phyloP scores from a whole-genome alignment of 805 yeast species.

The Hermanozyma aechmeae region DNA sequence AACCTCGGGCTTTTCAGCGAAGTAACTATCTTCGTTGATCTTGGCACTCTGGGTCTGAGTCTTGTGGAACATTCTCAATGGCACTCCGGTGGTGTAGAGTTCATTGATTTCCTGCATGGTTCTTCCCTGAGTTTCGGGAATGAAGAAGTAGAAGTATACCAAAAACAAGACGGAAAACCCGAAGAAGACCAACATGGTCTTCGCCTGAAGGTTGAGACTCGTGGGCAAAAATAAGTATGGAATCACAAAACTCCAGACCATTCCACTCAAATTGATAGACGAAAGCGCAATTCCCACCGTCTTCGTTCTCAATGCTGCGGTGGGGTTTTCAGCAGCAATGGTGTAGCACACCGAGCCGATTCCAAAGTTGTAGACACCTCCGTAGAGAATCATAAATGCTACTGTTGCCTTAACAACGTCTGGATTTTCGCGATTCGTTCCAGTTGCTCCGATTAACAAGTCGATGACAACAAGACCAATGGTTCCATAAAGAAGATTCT shows the following conservation, averaged over 20 bases:
- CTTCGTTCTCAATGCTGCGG: constrained; percentile 8
- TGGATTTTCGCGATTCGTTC: too few relatives aligned
- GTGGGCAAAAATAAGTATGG: constrained; percentile 14
- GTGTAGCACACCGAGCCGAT: constrained; percentile 3
- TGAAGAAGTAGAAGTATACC: constrained; percentile 5
- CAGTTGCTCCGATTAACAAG: constrained; percentile 5
- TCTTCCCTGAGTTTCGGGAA: constrained; percentile 7
- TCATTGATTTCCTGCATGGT: constrained; percentile 10
- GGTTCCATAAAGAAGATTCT: constrained; percentile 1
- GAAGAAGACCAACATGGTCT: constrained; percentile 5
- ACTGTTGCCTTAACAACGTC: neutral
- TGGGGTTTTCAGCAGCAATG: constrained; percentile 8
- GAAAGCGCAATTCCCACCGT: constrained; percentile 9
- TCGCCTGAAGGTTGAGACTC: too few relatives aligned
- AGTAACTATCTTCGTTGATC: too few relatives aligned
- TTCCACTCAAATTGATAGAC: constrained; percentile 3
- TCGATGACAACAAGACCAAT: constrained; percentile 1
- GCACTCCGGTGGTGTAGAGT: constrained; percentile 4
- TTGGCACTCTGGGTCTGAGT: too few relatives aligned
- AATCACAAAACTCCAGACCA: constrained; percentile 9
- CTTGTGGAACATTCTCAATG: constrained; percentile 5
- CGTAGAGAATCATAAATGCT: constrained; percentile 5
- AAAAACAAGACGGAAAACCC: too few relatives aligned
- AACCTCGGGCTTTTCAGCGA: too few relatives aligned
- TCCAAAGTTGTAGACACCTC: constrained; percentile 3